Evolutionary conservation across 106 monocot genomes (phyloP), one percentile per base, ranked within the genome.

Genomic region (Narthecium ossifragum): DNA sequence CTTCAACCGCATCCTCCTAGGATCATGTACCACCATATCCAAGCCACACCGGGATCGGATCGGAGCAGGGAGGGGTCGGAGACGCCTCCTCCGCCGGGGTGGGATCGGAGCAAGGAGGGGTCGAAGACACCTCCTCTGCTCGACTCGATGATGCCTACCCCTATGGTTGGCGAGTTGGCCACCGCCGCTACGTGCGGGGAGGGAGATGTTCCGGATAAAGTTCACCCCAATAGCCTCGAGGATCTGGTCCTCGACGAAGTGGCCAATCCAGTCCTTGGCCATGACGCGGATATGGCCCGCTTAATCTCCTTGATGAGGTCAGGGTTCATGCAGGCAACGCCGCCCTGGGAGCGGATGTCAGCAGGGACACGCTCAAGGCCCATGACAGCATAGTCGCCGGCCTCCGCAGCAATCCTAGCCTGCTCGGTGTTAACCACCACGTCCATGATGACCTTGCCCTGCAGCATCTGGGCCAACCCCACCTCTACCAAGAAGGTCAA

Each of bases 401-500:
- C 66, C 69, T 70, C 74, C 66, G 74, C 81, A 12, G 81, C 76
- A 9, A 81, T 76, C 2, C 60, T 62, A 25, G 80, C 80, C 61
- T 75, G 75, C 28, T 75, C 75, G 29, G 75, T 49, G 26, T 64
- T 76, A 39, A 71, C 81, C 33, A 70, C 70, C 33, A 70, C 70
- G 25, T 61, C 61, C 43, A 70, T 70, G 70, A 61, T 70, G 52
- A 70, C 70, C 14, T 53, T 54, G 26, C 62, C 70, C 21, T 61
- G 53, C 3, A 70, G 69, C 79, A 79, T 79, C 70, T 79, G 79
- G 22, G 79, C 79, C 1, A 79, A 65, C 1, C 79, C 74, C 1
- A 79, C 79, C 61, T 79, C 74, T 15, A 79, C 79, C 7, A 70
- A 79, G 74, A 79, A 79, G 34, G 73, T 60, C 5, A 70, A 76